These are phyloP conservation scores for Phialophora chinensis DNA, from an alignment of 2,329 filamentous ascomycete genomes.

Conservation along the genomic window DNA sequence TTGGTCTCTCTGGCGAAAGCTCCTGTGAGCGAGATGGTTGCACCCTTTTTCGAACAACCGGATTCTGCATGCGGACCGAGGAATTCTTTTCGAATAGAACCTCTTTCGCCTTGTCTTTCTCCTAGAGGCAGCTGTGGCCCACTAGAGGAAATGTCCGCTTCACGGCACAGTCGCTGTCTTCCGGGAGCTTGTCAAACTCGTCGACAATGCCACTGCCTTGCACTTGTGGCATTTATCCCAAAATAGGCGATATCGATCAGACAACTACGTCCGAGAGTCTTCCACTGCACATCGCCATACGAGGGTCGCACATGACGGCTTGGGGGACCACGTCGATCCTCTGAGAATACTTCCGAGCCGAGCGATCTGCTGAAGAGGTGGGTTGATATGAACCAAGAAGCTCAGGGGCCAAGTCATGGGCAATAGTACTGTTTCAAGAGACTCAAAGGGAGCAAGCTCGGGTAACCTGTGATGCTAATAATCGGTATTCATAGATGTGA, in stretches of 20 bases:
- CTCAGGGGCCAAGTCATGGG: background rate
- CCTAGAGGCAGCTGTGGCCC: background rate
- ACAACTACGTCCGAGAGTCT: background rate
- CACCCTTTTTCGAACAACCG: background rate
- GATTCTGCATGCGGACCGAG: background rate
- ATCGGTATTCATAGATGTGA: background rate
- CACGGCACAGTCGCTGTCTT: no score
- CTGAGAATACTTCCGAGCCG: background rate
- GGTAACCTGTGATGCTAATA: background rate
- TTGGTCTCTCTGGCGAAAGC: conserved; percentile 14
- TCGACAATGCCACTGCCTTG: background rate
- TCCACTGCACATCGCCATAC: background rate
- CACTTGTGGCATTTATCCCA: background rate
- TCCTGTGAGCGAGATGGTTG: conserved; percentile 1
- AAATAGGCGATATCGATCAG: background rate
- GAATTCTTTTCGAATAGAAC: background rate
- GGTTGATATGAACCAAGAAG: background rate
- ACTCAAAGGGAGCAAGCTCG: background rate
- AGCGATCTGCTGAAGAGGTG: no score
- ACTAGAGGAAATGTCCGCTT: background rate
- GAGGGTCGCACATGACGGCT: background rate
- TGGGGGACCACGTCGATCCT: background rate
- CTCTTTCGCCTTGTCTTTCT: background rate
- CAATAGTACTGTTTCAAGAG: background rate
- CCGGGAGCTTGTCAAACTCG: background rate